Base-by-base conservation (phyloP, 495 filamentous ascomycete species). In the Talaromyces stipitatus region DNA sequence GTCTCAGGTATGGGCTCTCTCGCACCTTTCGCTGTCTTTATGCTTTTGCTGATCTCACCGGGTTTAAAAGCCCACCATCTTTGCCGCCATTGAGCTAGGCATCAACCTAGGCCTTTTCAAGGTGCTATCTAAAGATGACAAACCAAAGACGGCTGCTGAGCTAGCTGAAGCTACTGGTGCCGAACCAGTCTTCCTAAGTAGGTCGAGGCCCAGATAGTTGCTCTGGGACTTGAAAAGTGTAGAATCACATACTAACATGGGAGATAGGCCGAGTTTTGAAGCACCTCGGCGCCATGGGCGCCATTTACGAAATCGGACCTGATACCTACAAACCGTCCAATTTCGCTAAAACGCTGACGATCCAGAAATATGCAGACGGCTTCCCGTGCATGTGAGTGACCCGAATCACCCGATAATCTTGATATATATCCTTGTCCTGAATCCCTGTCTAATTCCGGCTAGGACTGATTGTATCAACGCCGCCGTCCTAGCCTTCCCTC, bases 71-170 rank as follows among this genome's bases (percentile, higher is more conserved):
- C 41, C 55, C 14, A 67, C 69, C 1, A 27, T 62, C 2, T 68
- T 65, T 55, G 69, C 72, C 14, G 66, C 65, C 10, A 58, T 73
- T 10, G 66, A 73, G 28, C 66, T 66, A 33, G 64, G 62, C 10
- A 58, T 71, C 18, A 63, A 73, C 43, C 61, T 74, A 2, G 66
- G 64, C 3, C 38, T 76, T 12, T 77, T 76, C 61, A 50, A 55
- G n/a, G 48, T 63, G 5, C 50, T 76, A 14, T 66, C 66, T 1
- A 57, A 68, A 36, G 66, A 68, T 45, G 68, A 69, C 23, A 63
- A 64, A 27, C 66, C 74, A 10, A 70, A 67, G 57, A 64, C 60
- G 12, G 66, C 59, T 4, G 43, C 43, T 2, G 57, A 67, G 12
- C 62, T 77, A 50, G 69, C 70, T 2, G 56, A 61, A n/a, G 58